A percentile compares a stretch with the other conserved stretches of the same genome.
Evolutionary conservation across 345 rosid species (phyloP).

Genomic region (Camelina sativa): DNA sequence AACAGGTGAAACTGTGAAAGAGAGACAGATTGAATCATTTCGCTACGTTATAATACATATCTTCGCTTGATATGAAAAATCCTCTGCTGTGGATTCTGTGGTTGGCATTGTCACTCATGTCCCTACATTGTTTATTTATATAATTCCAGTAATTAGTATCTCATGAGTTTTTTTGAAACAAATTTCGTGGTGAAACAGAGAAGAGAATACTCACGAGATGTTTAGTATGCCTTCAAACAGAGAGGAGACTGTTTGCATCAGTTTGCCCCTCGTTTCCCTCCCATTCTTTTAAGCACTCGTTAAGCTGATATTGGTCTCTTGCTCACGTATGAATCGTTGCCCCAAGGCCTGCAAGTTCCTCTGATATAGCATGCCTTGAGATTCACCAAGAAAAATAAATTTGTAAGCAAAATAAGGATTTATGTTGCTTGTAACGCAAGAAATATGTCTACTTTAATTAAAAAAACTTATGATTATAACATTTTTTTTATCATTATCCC

Average conservation of each 20-base stretch:
- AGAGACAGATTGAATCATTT: no score
- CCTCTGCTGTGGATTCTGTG: constrained; percentile 57
- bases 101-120: constrained; percentile 64
- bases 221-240: constrained; percentile 1
- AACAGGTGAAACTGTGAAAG: not conserved
- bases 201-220: constrained; percentile 14
- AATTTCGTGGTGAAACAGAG: not conserved
- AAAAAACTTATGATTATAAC: no score
- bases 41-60: no score
- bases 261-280: constrained; percentile 17
- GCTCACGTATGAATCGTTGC: constrained; percentile 26
- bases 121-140: constrained; percentile 73
- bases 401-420: not conserved
- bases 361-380: constrained; percentile 18
- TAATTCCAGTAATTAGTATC: not conserved
- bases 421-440: no score
- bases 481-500: no score
- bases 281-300: constrained; percentile 15
- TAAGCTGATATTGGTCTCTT: constrained; percentile 12
- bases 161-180: not conserved
- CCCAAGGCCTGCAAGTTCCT: constrained; percentile 34
- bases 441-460: no score
- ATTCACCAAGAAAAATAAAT: not conserved
- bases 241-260: constrained; percentile 21
- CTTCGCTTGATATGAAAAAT: constrained; percentile 50